Base-by-base conservation (phyloP, 2,329 filamentous ascomycete genomes). In the Rasamsonia emersonii region DNA sequence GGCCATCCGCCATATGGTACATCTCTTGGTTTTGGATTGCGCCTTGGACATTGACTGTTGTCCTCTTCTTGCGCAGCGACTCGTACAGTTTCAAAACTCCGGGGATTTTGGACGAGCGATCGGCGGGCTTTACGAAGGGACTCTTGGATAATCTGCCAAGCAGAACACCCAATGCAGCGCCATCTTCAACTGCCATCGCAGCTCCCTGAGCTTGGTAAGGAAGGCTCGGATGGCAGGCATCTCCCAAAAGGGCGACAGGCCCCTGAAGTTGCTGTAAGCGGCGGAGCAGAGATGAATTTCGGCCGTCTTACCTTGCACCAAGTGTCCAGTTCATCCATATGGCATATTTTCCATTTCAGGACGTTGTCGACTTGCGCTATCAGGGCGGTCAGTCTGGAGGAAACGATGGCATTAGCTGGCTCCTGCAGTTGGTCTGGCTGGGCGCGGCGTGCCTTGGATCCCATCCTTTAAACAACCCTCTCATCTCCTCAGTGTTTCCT, bases 341-440 rank as follows among this genome's bases (percentile, higher is more conserved):
- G 67, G 73, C 82, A 53, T 19, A 84, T 51, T 49, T 75, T 79
- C 79, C 79, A 84, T 52, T 82, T 83, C 23, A 75, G n/a, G n/a
- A n/a, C n/a, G n/a, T n/a, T n/a, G n/a, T n/a, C n/a, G n/a, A n/a
- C n/a, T n/a, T n/a, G n/a, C n/a, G n/a, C n/a, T n/a, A n/a, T n/a
- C n/a, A n/a, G n/a, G n/a, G n/a, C n/a, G n/a, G n/a, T n/a, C n/a
- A n/a, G n/a, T n/a, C n/a, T n/a, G n/a, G n/a, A n/a, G n/a, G n/a
- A n/a, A n/a, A n/a, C n/a, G n/a, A n/a, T n/a, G n/a, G n/a, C n/a
- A n/a, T n/a, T n/a, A n/a, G n/a, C 70, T 1, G 82, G 75, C 1
- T 55, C 64, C 24, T 71, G 65, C 0, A 80, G 75, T 24, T 67
- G 63, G 3, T 57, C 54, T 9, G 70, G 50, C 28, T 71, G 63